Conservation (phyloP, 2,329 filamentous ascomycete genomes). For the Colletotrichum chlorophyti region DNA sequence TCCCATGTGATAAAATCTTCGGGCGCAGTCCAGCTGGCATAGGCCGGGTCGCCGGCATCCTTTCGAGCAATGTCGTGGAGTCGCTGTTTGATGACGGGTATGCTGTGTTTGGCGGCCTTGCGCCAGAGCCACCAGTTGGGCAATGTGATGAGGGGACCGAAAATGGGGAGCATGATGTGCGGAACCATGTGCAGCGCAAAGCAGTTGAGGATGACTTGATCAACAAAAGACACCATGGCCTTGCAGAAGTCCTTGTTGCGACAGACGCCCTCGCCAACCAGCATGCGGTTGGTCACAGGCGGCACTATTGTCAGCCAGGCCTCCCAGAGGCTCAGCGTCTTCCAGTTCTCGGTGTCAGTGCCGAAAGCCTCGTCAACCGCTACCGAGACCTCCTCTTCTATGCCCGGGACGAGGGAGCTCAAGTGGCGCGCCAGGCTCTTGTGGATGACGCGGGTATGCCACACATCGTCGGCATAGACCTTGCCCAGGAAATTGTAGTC, state of each 20-base stretch:
- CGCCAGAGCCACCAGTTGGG: slow-evolving; percentile 55
- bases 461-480: slow-evolving; percentile 41
- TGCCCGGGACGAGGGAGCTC: slow-evolving; percentile 43
- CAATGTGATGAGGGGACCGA: slow-evolving; percentile 52
- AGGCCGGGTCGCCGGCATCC: slow-evolving; percentile 45
- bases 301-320: slow-evolving; percentile 50
- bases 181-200: slow-evolving; percentile 55
- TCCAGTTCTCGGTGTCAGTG: slow-evolving; percentile 43
- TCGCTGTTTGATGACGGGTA: slow-evolving; percentile 57
- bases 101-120: slow-evolving; percentile 45
- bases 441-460: slow-evolving; percentile 50
- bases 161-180: slow-evolving; percentile 53
- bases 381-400: slow-evolving; percentile 48
- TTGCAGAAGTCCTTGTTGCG: slow-evolving; percentile 53
- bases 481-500: slow-evolving; percentile 51
- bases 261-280: slow-evolving; percentile 46
- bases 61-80: slow-evolving; percentile 52
- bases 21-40: slow-evolving; percentile 50
- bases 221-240: slow-evolving; percentile 56
- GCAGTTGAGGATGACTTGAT: slow-evolving; percentile 53
- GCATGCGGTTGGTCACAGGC: slow-evolving; percentile 49
- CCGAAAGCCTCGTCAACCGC: slow-evolving; percentile 44
- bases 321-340: slow-evolving; percentile 51
- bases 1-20: slow-evolving; percentile 66
- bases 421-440: slow-evolving; percentile 51